Conservation (phyloP, 768 basidiomycete species). For the Suillus variegatus region DNA sequence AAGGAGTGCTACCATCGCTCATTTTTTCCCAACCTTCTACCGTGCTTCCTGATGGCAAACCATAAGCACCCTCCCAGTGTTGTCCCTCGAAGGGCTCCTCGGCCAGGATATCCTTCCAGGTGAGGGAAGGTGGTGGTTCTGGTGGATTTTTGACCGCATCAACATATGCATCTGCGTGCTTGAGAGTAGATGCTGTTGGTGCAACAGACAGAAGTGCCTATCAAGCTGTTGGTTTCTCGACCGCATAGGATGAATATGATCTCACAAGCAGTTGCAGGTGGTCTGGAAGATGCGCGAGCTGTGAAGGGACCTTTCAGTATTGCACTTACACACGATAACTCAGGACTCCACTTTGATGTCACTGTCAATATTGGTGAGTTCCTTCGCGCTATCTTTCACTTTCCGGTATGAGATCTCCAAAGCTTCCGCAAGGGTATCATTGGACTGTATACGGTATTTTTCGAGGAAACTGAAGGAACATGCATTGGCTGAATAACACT, state of each 20-base stretch:
- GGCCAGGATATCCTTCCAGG: slow-evolving; percentile 77
- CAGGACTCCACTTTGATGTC: slow-evolving; percentile 53
- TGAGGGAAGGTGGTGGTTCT: slow-evolving; percentile 43
- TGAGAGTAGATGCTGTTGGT: slow-evolving; percentile 49
- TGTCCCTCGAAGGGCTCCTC: slow-evolving; percentile 87
- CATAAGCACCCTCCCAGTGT: slow-evolving; percentile 81
- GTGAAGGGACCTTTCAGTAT: slow-evolving; percentile 9
- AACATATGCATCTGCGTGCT: slow-evolving; percentile 56
- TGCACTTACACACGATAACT: neutral
- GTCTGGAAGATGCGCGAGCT: slow-evolving; percentile 65
- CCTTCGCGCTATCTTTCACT: slow-evolving; percentile 51
- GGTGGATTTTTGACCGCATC: slow-evolving; percentile 47
- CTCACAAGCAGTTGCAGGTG: slow-evolving; percentile 75
- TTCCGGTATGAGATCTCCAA: slow-evolving; percentile 52
- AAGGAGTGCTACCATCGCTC: slow-evolving; percentile 62
- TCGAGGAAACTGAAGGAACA: slow-evolving; percentile 48
- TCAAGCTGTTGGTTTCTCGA: slow-evolving; percentile 8
- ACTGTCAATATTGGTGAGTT: slow-evolving; percentile 61
- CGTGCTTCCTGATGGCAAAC: slow-evolving; percentile 48
- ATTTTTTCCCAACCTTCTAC: slow-evolving; percentile 44
- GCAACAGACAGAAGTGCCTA: slow-evolving; percentile 61
- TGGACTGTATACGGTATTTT: slow-evolving; percentile 71
- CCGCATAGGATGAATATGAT: neutral
- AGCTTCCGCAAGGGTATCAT: slow-evolving; percentile 61
- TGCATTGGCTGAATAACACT: slow-evolving; percentile 6